Conservation (phyloP, 2,329 filamentous ascomycete genomes). For the Albifimbria verrucaria region DNA sequence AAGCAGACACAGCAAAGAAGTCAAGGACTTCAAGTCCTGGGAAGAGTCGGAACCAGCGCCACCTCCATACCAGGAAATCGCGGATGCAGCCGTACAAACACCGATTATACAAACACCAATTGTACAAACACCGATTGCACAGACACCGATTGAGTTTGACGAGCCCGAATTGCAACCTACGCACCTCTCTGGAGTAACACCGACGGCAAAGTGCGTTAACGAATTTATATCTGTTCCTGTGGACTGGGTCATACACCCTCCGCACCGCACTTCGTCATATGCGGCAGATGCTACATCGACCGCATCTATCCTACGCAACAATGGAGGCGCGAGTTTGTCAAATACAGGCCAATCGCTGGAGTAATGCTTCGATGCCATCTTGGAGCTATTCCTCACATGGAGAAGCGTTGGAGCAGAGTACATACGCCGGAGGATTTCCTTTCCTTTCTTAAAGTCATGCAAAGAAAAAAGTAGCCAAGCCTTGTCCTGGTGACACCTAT, state of each 20-base stretch:
- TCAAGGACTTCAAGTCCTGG: not conserved
- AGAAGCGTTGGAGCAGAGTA: conserved; percentile 4
- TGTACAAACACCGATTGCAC: not conserved
- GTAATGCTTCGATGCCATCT: conserved; percentile 1
- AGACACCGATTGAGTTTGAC: not conserved
- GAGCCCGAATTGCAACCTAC: not conserved
- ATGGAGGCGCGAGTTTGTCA: conserved; percentile 6
- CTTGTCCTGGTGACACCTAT: conserved; percentile 1
- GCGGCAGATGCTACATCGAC: conserved; percentile 5
- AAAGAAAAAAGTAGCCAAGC: conserved; percentile 4
- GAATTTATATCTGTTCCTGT: conserved; percentile 3
- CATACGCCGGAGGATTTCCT: conserved; percentile 6
- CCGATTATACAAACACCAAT: too few relatives aligned
- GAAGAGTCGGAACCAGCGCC: conserved; percentile 1
- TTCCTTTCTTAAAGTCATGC: conserved; percentile 5
- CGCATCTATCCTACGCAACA: conserved; percentile 4
- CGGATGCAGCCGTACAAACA: not conserved
- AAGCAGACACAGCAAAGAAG: not conserved
- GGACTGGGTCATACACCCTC: conserved; percentile 8
- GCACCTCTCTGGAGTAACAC: conserved; percentile 2
- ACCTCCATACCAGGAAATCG: conserved; percentile 6
- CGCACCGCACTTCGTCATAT: conserved; percentile 6
- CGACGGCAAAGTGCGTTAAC: conserved; percentile 2
- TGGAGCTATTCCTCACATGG: conserved; percentile 6
- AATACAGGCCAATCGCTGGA: conserved; percentile 3